phyloP scores from a whole-genome alignment of 805 yeast species.

The Ogataea dorogensis region DNA sequence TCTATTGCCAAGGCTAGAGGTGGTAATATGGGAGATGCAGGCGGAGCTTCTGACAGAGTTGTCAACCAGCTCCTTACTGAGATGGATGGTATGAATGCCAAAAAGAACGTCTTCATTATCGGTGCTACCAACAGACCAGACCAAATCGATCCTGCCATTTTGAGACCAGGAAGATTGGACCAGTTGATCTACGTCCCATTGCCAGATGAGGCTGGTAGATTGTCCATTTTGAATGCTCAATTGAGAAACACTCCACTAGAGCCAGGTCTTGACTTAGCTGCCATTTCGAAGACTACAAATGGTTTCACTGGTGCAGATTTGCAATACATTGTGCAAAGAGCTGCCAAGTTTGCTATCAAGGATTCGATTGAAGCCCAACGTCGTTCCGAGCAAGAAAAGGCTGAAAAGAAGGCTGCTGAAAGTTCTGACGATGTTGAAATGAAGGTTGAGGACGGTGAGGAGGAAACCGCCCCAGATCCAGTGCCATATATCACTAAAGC shows the following conservation, averaged over 20 bases:
- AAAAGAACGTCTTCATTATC: constrained; percentile 96
- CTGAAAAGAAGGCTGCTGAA: constrained; percentile 44
- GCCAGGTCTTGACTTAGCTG: constrained; percentile 86
- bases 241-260: constrained; percentile 97
- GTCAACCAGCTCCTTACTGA: constrained; percentile 94
- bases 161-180: constrained; percentile 99
- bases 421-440: constrained; percentile 41
- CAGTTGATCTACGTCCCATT: constrained; percentile 97
- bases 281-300: constrained; percentile 90
- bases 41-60: constrained; percentile 95
- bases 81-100: constrained; percentile 99
- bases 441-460: constrained; percentile 37
- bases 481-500: constrained; percentile 93
- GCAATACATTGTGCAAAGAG: constrained; percentile 94
- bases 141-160: constrained; percentile 96
- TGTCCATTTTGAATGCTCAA: constrained; percentile 92
- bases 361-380: constrained; percentile 89
- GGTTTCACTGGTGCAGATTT: constrained; percentile 99
- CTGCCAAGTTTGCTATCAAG: constrained; percentile 98
- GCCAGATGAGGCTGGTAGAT: constrained; percentile 93
- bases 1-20: constrained; percentile 98
- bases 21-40: constrained; percentile 86
- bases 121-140: constrained; percentile 99
- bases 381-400: constrained; percentile 48
- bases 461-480: constrained; percentile 81